phyloP scores from a whole-genome alignment of 192 early-diverging fungal genomes.

The Coemansia sp. region DNA sequence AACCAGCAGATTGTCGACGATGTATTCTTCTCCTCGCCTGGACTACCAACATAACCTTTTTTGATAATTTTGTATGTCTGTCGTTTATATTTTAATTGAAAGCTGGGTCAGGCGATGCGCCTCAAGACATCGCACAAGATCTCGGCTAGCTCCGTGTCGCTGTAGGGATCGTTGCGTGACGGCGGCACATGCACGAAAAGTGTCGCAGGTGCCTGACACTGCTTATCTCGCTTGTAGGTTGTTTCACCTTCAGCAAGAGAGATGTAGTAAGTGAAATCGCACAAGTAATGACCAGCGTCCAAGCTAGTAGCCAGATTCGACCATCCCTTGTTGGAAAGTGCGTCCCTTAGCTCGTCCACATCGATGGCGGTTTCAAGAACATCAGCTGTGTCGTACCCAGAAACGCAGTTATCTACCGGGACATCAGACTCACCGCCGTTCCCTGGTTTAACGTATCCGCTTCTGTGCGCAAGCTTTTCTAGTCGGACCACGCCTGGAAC shows the following conservation, averaged over 20 bases:
- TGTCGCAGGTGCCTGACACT: constrained; percentile 21
- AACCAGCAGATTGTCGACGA: too few species aligned
- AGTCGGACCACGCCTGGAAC: constrained; percentile 40
- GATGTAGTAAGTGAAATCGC: constrained; percentile 62
- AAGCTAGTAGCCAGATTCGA: constrained; percentile 26
- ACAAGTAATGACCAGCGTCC: constrained; percentile 61
- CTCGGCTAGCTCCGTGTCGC: constrained; percentile 31
- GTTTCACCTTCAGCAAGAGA: constrained; percentile 46
- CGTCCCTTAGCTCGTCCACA: constrained; percentile 31
- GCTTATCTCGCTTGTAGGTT: constrained; percentile 11
- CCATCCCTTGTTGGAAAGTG: constrained; percentile 46
- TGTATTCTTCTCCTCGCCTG: background rate
- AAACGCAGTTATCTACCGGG: constrained; percentile 25
- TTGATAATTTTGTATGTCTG: background rate
- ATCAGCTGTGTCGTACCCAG: constrained; percentile 31
- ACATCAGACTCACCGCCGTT: constrained; percentile 47
- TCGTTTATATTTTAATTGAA: background rate
- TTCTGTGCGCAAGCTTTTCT: constrained; percentile 54
- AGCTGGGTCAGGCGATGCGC: constrained; percentile 1
- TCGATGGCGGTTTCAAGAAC: constrained; percentile 44
- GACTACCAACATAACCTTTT: too few species aligned
- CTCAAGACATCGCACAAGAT: constrained; percentile 31
- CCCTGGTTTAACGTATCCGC: constrained; percentile 54
- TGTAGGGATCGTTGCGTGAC: constrained; percentile 24
- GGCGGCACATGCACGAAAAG: constrained; percentile 58